These are phyloP conservation scores for Saturnispora quitensis DNA, from an alignment of 805 yeast genomes.

Conservation along the genomic window DNA sequence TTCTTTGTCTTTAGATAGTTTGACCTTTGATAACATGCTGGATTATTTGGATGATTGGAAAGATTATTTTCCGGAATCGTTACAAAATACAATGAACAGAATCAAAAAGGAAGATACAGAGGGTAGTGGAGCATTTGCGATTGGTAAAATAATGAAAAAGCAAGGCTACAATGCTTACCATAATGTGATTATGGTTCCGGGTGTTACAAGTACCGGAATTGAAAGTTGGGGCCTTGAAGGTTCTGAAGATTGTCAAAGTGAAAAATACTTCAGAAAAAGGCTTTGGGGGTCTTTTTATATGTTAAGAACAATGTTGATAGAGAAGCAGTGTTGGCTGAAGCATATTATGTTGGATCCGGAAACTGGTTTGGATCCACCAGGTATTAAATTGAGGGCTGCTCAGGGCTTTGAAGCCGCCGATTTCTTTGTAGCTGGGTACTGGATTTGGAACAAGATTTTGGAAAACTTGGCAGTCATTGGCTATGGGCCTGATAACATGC, in stretches of 20 bases:
- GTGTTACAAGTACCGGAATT: conserved; percentile 89
- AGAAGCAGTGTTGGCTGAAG: conserved; percentile 88
- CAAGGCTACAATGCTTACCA: conserved; percentile 46
- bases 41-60: conserved; percentile 65
- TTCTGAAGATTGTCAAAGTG: conserved; percentile 70
- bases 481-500: conserved; percentile 85
- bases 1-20: conserved; percentile 43
- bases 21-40: conserved; percentile 46
- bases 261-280: conserved; percentile 79
- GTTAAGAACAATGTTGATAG: conserved; percentile 86
- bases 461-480: conserved; percentile 92
- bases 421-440: conserved; percentile 92
- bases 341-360: conserved; percentile 82
- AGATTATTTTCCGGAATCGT: conserved; percentile 56
- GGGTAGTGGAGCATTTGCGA: conserved; percentile 78
- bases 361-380: conserved; percentile 89
- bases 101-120: conserved; percentile 38
- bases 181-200: conserved; percentile 91
- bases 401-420: conserved; percentile 97
- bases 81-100: conserved; percentile 52
- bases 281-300: conserved; percentile 97
- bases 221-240: conserved; percentile 88
- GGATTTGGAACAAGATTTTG: conserved; percentile 97
- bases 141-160: conserved; percentile 56
- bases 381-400: conserved; percentile 75